Evolutionary conservation across 2,329 filamentous ascomycete species (phyloP).

Genomic region (Chaetomium strumarium): DNA sequence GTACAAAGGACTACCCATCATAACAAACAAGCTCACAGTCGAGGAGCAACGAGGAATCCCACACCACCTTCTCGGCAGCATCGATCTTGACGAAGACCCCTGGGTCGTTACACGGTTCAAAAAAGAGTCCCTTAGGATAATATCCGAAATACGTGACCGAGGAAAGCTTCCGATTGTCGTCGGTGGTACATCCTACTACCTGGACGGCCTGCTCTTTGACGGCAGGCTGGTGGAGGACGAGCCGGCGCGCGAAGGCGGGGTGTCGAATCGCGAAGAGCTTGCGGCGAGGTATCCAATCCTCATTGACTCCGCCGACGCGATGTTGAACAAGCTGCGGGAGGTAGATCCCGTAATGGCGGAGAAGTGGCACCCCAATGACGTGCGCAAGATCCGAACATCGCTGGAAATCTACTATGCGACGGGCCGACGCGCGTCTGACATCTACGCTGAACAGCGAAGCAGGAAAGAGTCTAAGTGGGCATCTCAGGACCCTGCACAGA

Average conservation of each 20-base stretch:
- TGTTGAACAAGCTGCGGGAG: conserved; percentile 66
- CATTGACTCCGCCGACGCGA: conserved; percentile 60
- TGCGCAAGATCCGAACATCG: conserved; percentile 81
- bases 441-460: conserved; percentile 71
- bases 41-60: conserved; percentile 73
- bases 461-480: conserved; percentile 24
- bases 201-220: conserved; percentile 79
- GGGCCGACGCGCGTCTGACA: conserved; percentile 73
- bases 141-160: conserved; percentile 70
- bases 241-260: neutral
- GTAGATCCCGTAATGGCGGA: conserved; percentile 87
- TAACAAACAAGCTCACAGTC: conserved; percentile 84
- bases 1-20: conserved; percentile 84
- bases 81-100: conserved; percentile 67
- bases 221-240: conserved; percentile 52
- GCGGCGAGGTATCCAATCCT: conserved; percentile 61
- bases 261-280: conserved; percentile 29
- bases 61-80: conserved; percentile 80
- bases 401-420: conserved; percentile 85
- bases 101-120: conserved; percentile 82
- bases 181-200: conserved; percentile 93
- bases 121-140: conserved; percentile 58
- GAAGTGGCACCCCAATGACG: conserved; percentile 90
- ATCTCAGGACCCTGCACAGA: conserved; percentile 12
- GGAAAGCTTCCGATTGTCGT: conserved; percentile 85